Evolutionary conservation across 371 early-diverging fungal genomes (phyloP).

Genomic region (Parasitella parasitica): DNA sequence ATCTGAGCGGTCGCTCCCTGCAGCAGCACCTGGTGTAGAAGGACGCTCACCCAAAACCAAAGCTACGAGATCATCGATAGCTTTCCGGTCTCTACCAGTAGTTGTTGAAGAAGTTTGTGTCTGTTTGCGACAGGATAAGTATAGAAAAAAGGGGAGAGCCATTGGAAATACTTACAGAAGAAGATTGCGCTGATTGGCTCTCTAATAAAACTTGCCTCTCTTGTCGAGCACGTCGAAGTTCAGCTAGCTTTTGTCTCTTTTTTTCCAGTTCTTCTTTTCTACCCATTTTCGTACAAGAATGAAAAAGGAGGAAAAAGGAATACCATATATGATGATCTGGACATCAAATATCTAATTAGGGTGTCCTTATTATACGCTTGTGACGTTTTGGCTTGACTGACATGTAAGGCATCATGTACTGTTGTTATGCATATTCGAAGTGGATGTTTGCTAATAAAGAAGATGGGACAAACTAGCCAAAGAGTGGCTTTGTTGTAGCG

Average conservation of each 20-base stretch:
- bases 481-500: too few species aligned
- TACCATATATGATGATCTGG: background rate
- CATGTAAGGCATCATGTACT: too few species aligned
- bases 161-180: background rate
- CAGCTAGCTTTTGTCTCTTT: slow-evolving; percentile 88
- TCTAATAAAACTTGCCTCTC: slow-evolving; percentile 71
- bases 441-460: too few species aligned
- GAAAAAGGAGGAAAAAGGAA: background rate
- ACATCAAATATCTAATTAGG: too few species aligned
- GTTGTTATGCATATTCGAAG: too few species aligned
- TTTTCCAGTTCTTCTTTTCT: slow-evolving; percentile 86
- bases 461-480: too few species aligned
- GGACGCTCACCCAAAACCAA: slow-evolving; percentile 79
- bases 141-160: background rate
- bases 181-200: slow-evolving; percentile 46
- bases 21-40: slow-evolving; percentile 48
- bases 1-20: slow-evolving; percentile 51
- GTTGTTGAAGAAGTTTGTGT: slow-evolving; percentile 12
- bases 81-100: slow-evolving; percentile 51
- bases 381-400: too few species aligned
- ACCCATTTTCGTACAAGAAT: slow-evolving; percentile 44
- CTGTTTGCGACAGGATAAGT: background rate
- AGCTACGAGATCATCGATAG: slow-evolving; percentile 82
- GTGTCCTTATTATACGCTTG: background rate
- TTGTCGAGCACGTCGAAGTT: slow-evolving; percentile 81